Percentiles rank a stretch among this genome's conserved stretches.
These are phyloP conservation scores for Chenopodium quinoa DNA, from an alignment of 148 eudicot species.

Conservation along the genomic window DNA sequence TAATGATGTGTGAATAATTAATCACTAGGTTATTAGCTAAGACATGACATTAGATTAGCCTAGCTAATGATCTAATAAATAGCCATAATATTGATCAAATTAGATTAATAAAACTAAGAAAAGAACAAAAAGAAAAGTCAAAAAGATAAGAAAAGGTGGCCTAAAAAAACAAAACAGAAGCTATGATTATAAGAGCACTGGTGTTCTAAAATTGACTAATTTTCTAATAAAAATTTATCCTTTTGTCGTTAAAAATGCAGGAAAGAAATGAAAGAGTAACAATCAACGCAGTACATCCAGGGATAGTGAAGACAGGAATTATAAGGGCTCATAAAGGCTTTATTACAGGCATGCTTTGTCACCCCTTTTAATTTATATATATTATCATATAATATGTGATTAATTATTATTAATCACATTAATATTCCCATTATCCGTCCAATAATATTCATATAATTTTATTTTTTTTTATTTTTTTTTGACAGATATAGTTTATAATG, in stretches of 20 bases:
- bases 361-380: background rate
- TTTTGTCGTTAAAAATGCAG: constrained; percentile 33
- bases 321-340: constrained; percentile 85
- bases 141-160: background rate
- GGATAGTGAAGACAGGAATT: constrained; percentile 94
- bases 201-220: background rate
- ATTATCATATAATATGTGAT: background rate
- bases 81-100: background rate
- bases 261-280: constrained; percentile 76
- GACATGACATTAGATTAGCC: constrained; percentile 1
- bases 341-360: constrained; percentile 75
- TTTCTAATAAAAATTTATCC: background rate
- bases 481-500: no score
- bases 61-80: background rate
- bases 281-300: constrained; percentile 92
- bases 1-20: background rate
- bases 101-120: background rate
- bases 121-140: constrained; percentile 11
- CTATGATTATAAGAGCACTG: constrained; percentile 29
- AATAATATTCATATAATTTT: background rate
- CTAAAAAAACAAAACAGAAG: constrained; percentile 10
- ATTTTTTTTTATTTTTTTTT: no score
- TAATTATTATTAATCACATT: background rate
- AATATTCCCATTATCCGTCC: background rate
- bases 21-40: background rate